Base-by-base conservation (phyloP, 1,139 yeast genomes). In the Pichiaceae sp. region DNA sequence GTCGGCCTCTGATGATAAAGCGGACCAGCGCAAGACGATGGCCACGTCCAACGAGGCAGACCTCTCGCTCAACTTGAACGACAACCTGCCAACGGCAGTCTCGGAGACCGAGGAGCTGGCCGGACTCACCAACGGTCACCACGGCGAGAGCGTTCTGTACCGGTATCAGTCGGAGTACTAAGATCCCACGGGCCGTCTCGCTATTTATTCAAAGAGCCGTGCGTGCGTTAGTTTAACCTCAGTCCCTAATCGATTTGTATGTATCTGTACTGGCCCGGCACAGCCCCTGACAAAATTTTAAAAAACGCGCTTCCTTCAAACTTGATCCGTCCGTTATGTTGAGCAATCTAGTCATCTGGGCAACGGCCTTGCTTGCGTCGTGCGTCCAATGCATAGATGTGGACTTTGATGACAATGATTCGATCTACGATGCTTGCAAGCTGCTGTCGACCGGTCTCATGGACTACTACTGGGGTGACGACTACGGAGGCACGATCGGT, bases 401-500 rank as follows among this genome's bases (percentile, higher is more conserved):
- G 24, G 66, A 65, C 38, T 46, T 65, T 16, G 53, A 56, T 37
- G 53, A 60, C 38, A 46, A 50, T 3, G 54, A 53, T 1, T 64
- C 74, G 2, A 50, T 76, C 24, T 53, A 64, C 39, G 48, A 60
- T 29, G 87, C 79, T 6, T 71, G 84, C 8, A 64, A 73, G 7
- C 60, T 80, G 36, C 58, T 85, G 28, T 73, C 85, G 3, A 58
- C 70, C 28, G 96, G 96, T 43, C 57, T 85, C 44, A 70, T 89
- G 70, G 89, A 86, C 62, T 89, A 89, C 60, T 86, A 87, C 55
- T 79, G 77, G 34, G 95, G 95, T 29, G 50, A 62, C 33, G 61
- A 71, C 24, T 60, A 66, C 38, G 96, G 96, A 31, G 83, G 87
- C 28, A 72, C 86, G 17, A 62, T 85, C 32, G 97, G 97, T 37